A percentile compares a stretch with the other conserved stretches of the same genome.
phyloP scores from a whole-genome alignment of 805 yeast species.

The Scheffersomyces stipitis region DNA sequence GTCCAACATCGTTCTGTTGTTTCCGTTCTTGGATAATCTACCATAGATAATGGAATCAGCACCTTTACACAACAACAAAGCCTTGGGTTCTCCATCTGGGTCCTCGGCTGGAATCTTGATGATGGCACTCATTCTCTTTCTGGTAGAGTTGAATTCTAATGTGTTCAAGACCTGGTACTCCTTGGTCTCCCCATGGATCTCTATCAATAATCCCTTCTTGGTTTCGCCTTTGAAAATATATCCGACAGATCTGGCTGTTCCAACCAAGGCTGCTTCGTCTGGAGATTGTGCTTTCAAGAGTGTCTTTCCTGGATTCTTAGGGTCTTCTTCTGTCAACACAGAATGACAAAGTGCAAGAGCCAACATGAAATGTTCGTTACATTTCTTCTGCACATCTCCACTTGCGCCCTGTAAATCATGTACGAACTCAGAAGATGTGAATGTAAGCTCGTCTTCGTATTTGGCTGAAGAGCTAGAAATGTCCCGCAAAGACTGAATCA shows the following conservation, averaged over 20 bases:
- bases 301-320: slow-evolving; percentile 53
- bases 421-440: slow-evolving; percentile 65
- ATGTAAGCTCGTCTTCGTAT: slow-evolving; percentile 64
- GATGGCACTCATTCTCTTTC: slow-evolving; percentile 86
- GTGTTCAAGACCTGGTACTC: slow-evolving; percentile 72
- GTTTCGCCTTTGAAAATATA: slow-evolving; percentile 66
- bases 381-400: slow-evolving; percentile 53
- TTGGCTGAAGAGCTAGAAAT: slow-evolving; percentile 22
- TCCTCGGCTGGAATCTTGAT: slow-evolving; percentile 58
- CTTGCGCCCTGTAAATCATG: slow-evolving; percentile 55
- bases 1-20: slow-evolving; percentile 49
- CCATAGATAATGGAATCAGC: slow-evolving; percentile 80
- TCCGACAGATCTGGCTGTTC: slow-evolving; percentile 78
- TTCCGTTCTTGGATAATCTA: slow-evolving; percentile 49
- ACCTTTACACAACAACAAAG: slow-evolving; percentile 75
- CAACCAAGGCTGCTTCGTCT: slow-evolving; percentile 83
- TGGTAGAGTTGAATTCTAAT: slow-evolving; percentile 77
- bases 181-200: slow-evolving; percentile 66
- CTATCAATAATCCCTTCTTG: slow-evolving; percentile 63
- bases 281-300: slow-evolving; percentile 78
- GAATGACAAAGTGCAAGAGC: slow-evolving; percentile 78
- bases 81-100: slow-evolving; percentile 39
- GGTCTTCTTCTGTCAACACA: slow-evolving; percentile 68
- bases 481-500: slow-evolving; percentile 50
- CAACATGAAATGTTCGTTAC: slow-evolving; percentile 73